A percentile compares a stretch with the other conserved stretches of the same genome.
These are phyloP conservation scores for Trichocomaceae sp. DNA, from an alignment of 2,329 filamentous ascomycete genomes.

Conservation along the genomic window DNA sequence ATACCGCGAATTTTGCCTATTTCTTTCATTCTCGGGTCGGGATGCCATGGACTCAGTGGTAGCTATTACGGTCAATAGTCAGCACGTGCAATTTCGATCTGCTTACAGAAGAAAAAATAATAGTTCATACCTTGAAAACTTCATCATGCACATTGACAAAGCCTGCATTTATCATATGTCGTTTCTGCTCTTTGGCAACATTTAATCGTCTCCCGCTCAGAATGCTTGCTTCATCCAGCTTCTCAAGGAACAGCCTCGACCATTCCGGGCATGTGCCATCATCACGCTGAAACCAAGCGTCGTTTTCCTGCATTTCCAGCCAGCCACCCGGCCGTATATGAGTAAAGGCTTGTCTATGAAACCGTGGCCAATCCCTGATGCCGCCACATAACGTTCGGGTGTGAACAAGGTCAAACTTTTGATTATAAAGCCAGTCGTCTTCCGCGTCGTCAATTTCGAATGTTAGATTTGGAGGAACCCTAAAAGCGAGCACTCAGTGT, in stretches of 20 bases:
- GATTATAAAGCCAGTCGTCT: constrained; percentile 19
- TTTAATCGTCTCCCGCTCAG: constrained; percentile 20
- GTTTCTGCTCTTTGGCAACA: constrained; percentile 29
- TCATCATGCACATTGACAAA: constrained; percentile 39
- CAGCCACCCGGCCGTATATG: constrained; percentile 44
- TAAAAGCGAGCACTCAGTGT: background rate
- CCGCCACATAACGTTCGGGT: constrained; percentile 17
- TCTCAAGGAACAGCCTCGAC: constrained; percentile 30
- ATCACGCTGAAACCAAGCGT: constrained; percentile 35
- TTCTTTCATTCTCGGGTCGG: constrained; percentile 45
- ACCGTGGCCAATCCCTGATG: constrained; percentile 16
- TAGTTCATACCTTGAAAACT: constrained; percentile 16
- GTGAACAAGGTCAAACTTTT: constrained; percentile 22
- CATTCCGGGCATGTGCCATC: constrained; percentile 29
- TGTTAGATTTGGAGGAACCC: constrained; percentile 20
- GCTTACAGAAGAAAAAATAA: background rate
- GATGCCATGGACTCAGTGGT: constrained; percentile 40
- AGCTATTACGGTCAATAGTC: constrained; percentile 22
- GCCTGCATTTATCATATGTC: constrained; percentile 35
- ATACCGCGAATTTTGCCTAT: constrained; percentile 41
- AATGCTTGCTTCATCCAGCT: constrained; percentile 25
- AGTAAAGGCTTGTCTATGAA: constrained; percentile 16
- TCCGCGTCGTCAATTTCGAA: constrained; percentile 23
- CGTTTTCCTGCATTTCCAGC: constrained; percentile 45
- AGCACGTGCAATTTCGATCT: background rate